These are phyloP conservation scores for Schoenoplectus tabernaemontani DNA, from an alignment of 202 grass and related monocot genomes.

Conservation along the genomic window DNA sequence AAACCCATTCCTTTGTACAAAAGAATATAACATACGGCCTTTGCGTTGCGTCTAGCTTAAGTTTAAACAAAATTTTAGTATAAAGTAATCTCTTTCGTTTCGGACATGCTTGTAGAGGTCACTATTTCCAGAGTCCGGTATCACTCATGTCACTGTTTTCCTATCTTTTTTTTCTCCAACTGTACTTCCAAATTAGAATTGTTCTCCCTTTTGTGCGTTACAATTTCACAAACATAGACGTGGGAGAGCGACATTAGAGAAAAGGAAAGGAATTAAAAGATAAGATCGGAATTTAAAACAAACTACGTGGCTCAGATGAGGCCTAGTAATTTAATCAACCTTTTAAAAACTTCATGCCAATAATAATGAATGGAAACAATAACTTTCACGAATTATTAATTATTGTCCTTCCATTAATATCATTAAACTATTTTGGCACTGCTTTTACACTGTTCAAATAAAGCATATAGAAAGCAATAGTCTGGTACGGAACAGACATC, in stretches of 20 bases:
- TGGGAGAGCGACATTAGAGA: constrained; percentile 7
- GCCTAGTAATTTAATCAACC: not conserved
- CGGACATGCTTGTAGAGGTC: not conserved
- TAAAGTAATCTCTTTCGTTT: not conserved
- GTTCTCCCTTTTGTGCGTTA: not conserved
- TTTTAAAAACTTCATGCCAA: constrained; percentile 8
- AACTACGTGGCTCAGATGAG: not conserved
- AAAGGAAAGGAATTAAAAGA: constrained; percentile 1
- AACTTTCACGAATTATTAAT: not conserved
- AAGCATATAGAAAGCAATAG: not conserved
- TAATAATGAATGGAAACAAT: not conserved
- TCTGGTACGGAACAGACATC: constrained; percentile 10
- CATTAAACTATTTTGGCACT: not conserved
- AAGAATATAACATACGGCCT: not conserved
- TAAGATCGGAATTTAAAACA: constrained; percentile 7
- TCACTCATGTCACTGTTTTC: constrained; percentile 4
- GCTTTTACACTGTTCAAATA: not conserved
- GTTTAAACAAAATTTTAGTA: not conserved
- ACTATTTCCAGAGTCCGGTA: constrained; percentile 3
- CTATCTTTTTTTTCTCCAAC: not conserved
- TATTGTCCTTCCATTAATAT: not conserved
- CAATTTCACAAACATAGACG: constrained; percentile 5
- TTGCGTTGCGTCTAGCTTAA: not conserved
- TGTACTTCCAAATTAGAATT: constrained; percentile 9
- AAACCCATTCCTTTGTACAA: not conserved